A percentile compares a stretch with the other conserved stretches of the same genome.
phyloP scores from a whole-genome alignment of 2,329 filamentous ascomycete species.

The Talaromyces verruculosus region DNA sequence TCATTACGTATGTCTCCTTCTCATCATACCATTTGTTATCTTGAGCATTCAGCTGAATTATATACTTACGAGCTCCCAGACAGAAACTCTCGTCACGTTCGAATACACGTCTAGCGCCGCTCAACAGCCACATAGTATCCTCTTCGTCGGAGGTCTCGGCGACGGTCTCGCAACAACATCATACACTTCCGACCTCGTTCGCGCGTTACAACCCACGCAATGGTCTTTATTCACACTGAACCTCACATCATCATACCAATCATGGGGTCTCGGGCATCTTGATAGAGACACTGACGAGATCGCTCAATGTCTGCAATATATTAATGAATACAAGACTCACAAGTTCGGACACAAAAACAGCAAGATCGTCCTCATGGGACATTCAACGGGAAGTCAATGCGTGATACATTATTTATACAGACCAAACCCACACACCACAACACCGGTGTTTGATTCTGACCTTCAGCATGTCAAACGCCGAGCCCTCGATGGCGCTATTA shows the following conservation, averaged over 20 bases:
- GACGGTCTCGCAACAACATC: slow-evolving; percentile 67
- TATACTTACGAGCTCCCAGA: background rate
- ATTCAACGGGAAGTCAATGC: slow-evolving; percentile 63
- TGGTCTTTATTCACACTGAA: slow-evolving; percentile 42
- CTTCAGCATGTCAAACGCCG: slow-evolving; percentile 42
- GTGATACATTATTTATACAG: slow-evolving; percentile 56
- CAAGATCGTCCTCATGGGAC: slow-evolving; percentile 60
- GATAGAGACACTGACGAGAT: slow-evolving; percentile 20
- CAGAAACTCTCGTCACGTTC: slow-evolving; percentile 20
- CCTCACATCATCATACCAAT: slow-evolving; percentile 43
- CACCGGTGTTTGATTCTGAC: slow-evolving; percentile 27
- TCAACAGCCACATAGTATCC: slow-evolving; percentile 55
- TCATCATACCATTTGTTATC: too few relatives aligned
- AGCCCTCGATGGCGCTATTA: slow-evolving; percentile 64
- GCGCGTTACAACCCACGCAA: slow-evolving; percentile 37
- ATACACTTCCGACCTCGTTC: slow-evolving; percentile 52
- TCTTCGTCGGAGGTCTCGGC: slow-evolving; percentile 69
- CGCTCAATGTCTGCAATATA: slow-evolving; percentile 19
- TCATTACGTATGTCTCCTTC: slow-evolving; percentile 15
- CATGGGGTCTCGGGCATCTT: slow-evolving; percentile 14
- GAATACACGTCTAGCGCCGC: slow-evolving; percentile 21
- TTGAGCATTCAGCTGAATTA: background rate
- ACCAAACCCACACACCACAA: slow-evolving; percentile 29
- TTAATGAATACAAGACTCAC: slow-evolving; percentile 16
- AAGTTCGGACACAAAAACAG: slow-evolving; percentile 34